Base-by-base conservation (phyloP, 2,329 filamentous ascomycete genomes). In the Cucurbitaria berberidis region DNA sequence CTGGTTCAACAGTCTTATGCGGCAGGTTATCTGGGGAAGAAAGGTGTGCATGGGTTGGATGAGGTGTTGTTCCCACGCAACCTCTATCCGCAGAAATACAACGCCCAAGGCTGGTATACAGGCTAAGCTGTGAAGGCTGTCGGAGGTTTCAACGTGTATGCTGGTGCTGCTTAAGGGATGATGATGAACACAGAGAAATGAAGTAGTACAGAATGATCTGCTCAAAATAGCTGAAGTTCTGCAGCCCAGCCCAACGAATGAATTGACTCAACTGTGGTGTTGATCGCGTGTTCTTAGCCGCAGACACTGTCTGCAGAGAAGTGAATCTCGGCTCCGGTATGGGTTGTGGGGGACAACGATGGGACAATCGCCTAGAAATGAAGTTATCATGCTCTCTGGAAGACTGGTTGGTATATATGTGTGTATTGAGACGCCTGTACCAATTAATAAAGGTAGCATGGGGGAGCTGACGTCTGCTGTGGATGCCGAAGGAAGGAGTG, bases 401-500 rank as follows among this genome's bases (percentile, higher is more conserved):
- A n/a, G n/a, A n/a, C n/a, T n/a, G n/a, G n/a, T n/a, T n/a, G n/a
- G 13, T 34, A 11, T 16, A 11, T 34, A 34, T 5, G 4, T 5
- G 13, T 34, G 35, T 34, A 15, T 16, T 16, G 15, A 19, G 9
- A 3, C 34, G 34, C 16, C 11, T 36, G 34, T 16, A 19, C 6
- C 11, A 36, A n/a, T 40, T 19, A 19, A 40, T 5, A 6, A 24
- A 18, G 35, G 7, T 11, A 15, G 38, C 7, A 19, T 27, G 7
- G 9, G 10, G 18, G 18, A 38, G 18, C 5, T 13, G 35, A 21
- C n/a, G 35, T 26, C 22, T 42, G 21, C 13, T 27, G 3, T 16
- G 15, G 39, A n/a, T 42, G 46, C 43, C 27, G 27, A 38, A 21
- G 41, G 13, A 53, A 46, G 30, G 51, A 46, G 46, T 21, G 51